A percentile compares a stretch with the other conserved stretches of the same genome.
Conservation (phyloP, 805 yeast genomes). For the Lipomyces yamadae region DNA sequence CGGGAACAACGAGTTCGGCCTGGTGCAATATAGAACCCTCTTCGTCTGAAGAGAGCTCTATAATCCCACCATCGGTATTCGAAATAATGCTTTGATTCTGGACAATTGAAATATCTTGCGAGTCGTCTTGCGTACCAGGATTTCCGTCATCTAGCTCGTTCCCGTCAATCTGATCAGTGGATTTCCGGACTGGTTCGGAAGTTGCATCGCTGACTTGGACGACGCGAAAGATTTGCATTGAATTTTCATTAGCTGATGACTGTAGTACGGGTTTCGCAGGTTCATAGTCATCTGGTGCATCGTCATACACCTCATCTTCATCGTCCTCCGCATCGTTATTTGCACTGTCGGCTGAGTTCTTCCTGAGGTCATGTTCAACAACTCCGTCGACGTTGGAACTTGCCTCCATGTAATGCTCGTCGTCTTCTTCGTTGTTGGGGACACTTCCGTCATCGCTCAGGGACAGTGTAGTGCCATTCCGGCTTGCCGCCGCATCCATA, state of each 20-base stretch:
- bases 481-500: neutral
- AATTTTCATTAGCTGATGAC: neutral
- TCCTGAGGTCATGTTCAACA: neutral
- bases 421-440: neutral
- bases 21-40: neutral
- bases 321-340: slow-evolving; percentile 13
- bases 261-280: neutral
- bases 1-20: neutral
- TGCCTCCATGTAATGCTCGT: slow-evolving; percentile 1
- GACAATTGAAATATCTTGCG: neutral
- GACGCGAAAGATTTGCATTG: neutral
- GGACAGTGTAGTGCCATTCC: neutral
- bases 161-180: slow-evolving; percentile 1
- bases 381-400: neutral
- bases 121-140: neutral
- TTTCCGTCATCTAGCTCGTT: slow-evolving; percentile 2
- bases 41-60: slow-evolving; percentile 6
- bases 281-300: slow-evolving; percentile 1
- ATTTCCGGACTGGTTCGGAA: neutral
- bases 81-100: slow-evolving; percentile 5
- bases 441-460: neutral
- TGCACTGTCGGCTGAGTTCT: neutral
- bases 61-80: slow-evolving; percentile 3
- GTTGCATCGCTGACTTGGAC: neutral
- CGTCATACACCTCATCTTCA: neutral